phyloP scores from a whole-genome alignment of 345 rosid species.

The Brassica carinata region DNA sequence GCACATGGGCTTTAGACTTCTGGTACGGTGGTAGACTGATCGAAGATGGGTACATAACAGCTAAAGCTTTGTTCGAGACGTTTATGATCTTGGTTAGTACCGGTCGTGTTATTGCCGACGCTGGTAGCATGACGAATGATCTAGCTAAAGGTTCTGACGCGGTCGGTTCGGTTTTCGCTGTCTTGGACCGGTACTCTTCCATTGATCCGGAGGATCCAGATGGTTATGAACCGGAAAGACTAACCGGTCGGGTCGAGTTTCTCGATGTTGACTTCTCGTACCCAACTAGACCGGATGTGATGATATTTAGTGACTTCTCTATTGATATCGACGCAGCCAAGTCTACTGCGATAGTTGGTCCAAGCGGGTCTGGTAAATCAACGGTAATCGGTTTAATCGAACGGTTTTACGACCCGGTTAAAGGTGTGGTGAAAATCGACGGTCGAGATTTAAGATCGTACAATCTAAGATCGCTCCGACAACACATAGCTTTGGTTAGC shows the following conservation, averaged over 20 bases:
- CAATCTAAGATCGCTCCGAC: constrained; percentile 54
- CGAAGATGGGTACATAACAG: constrained; percentile 42
- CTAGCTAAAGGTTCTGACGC: constrained; percentile 55
- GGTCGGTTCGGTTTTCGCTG: constrained; percentile 48
- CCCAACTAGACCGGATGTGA: constrained; percentile 54
- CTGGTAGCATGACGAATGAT: constrained; percentile 69
- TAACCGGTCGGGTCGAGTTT: constrained; percentile 51
- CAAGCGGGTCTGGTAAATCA: constrained; percentile 77
- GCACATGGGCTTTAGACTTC: constrained; percentile 48
- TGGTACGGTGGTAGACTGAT: constrained; percentile 79
- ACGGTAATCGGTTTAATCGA: constrained; percentile 61
- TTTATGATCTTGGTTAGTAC: constrained; percentile 60
- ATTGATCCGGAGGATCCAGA: constrained; percentile 56
- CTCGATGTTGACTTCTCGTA: constrained; percentile 53
- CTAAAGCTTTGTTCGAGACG: constrained; percentile 51
- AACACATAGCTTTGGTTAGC: constrained; percentile 66
- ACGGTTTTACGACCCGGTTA: constrained; percentile 66
- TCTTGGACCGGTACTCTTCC: constrained; percentile 50
- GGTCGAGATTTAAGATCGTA: constrained; percentile 56
- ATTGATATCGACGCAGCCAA: constrained; percentile 55
- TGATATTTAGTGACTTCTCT: constrained; percentile 55
- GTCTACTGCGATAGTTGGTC: constrained; percentile 74
- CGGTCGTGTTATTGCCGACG: constrained; percentile 60
- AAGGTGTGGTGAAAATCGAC: constrained; percentile 52
- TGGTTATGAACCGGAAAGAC: constrained; percentile 37